phyloP scores from a whole-genome alignment of 2,329 filamentous ascomycete species.

The Penicillium sp. region DNA sequence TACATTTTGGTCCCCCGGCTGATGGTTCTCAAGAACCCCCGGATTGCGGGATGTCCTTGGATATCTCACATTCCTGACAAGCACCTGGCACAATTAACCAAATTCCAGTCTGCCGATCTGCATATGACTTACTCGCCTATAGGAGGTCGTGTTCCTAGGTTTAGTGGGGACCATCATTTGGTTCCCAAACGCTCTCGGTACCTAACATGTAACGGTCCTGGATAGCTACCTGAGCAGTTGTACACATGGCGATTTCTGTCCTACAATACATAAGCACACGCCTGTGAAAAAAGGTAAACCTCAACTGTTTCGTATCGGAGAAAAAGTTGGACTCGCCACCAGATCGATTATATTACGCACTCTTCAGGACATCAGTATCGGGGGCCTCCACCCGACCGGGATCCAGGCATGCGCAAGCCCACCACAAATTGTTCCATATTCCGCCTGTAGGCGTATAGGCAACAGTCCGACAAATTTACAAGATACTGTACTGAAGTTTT shows the following conservation, averaged over 20 bases:
- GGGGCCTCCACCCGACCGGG: conserved; percentile 5
- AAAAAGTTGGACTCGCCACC: not conserved
- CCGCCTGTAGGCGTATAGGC: not conserved
- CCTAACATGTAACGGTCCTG: not conserved
- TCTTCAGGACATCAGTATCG: not conserved
- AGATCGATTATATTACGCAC: not conserved
- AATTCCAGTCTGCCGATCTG: conserved; percentile 5
- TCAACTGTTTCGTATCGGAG: not conserved
- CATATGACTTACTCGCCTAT: not conserved
- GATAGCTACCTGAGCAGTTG: not conserved
- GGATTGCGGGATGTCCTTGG: not conserved
- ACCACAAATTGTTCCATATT: not conserved
- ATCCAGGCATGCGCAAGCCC: not conserved
- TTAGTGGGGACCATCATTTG: not conserved
- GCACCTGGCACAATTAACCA: not conserved
- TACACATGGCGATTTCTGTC: not conserved
- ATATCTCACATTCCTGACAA: conserved; percentile 2
- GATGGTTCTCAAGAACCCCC: not conserved
- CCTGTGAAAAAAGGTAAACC: not conserved
- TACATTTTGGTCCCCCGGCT: not conserved
- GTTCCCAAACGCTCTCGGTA: not conserved
- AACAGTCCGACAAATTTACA: not conserved
- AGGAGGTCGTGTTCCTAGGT: not conserved
- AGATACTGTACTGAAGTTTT: too few relatives aligned
- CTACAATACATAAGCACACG: not conserved